These are phyloP conservation scores for Exutisphaerella laricina DNA, from an alignment of 2,329 filamentous ascomycete genomes.

Conservation along the genomic window DNA sequence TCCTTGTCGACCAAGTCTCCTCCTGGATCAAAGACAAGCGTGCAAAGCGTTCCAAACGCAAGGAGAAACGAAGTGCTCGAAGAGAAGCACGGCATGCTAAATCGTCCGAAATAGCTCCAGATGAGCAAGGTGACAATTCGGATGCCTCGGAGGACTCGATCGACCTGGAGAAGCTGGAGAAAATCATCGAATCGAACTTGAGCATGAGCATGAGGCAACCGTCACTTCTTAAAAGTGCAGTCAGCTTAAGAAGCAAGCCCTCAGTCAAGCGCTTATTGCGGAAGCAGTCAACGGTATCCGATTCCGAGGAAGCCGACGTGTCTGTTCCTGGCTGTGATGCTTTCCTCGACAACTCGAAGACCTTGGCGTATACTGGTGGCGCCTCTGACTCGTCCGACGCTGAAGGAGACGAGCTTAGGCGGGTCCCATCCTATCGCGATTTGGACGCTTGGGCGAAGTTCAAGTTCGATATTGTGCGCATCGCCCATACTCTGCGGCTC, in stretches of 20 bases:
- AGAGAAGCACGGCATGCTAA: conserved; percentile 7
- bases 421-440: conserved; percentile 26
- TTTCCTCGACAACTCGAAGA: conserved; percentile 83
- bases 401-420: conserved; percentile 22
- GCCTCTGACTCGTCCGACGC: conserved; percentile 48
- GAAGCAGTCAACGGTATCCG: conserved; percentile 56
- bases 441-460: conserved; percentile 72
- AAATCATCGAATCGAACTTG: conserved; percentile 63
- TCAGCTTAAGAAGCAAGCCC: conserved; percentile 18
- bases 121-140: conserved; percentile 11
- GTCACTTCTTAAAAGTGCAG: conserved; percentile 15
- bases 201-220: conserved; percentile 31
- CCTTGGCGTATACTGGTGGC: conserved; percentile 66
- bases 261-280: conserved; percentile 31
- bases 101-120: neutral
- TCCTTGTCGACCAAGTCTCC: conserved; percentile 57
- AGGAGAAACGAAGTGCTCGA: conserved; percentile 17
- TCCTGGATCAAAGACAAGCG: conserved; percentile 83
- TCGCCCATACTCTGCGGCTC: conserved; percentile 80
- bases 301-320: conserved; percentile 73
- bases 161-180: conserved; percentile 74
- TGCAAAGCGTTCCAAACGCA: conserved; percentile 54
- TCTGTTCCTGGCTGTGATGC: conserved; percentile 82
- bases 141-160: conserved; percentile 20
- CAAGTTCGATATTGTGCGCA: conserved; percentile 84